A percentile compares a stretch with the other conserved stretches of the same genome.
Conservation (phyloP, 108 stramenopile genomes). For the Cyclotella atomus region DNA sequence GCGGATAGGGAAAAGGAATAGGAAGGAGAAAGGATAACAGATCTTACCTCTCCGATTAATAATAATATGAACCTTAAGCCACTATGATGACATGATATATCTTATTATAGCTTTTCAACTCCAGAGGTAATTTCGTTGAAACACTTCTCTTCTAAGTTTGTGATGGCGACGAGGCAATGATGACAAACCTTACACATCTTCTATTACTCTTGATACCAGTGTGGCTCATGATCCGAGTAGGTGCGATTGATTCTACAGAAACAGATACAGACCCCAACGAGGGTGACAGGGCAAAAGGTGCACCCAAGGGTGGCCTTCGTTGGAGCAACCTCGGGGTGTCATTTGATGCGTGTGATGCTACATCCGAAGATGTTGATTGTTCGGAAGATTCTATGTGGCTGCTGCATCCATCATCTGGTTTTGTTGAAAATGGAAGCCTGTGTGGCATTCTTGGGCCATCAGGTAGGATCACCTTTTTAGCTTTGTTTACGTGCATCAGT, state of each 20-base stretch:
- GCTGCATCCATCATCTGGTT: constrained; percentile 57
- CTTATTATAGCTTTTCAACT: too few relatives aligned
- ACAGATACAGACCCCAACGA: not conserved
- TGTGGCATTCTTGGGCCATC: constrained; percentile 77
- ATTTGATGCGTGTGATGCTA: constrained; percentile 13
- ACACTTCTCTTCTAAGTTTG: too few relatives aligned
- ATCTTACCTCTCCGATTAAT: too few relatives aligned
- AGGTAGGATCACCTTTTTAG: not conserved
- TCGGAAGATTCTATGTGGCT: constrained; percentile 45
- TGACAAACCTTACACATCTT: too few relatives aligned
- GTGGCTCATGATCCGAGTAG: not conserved
- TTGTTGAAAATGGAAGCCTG: constrained; percentile 60
- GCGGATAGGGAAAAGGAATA: too few relatives aligned
- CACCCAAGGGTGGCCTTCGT: constrained; percentile 29
- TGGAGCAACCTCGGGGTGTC: constrained; percentile 49
- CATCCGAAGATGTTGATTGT: constrained; percentile 4
- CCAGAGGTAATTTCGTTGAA: too few relatives aligned
- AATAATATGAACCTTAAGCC: too few relatives aligned
- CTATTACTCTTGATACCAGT: not conserved
- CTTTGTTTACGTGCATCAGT: not conserved
- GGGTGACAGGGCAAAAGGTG: not conserved
- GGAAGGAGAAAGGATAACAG: too few relatives aligned
- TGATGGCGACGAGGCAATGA: too few relatives aligned
- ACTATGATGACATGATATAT: too few relatives aligned
- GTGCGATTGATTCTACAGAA: not conserved